Evolutionary conservation across 2,329 filamentous ascomycete genomes (phyloP).

Genomic region (Fusarium dimerum): DNA sequence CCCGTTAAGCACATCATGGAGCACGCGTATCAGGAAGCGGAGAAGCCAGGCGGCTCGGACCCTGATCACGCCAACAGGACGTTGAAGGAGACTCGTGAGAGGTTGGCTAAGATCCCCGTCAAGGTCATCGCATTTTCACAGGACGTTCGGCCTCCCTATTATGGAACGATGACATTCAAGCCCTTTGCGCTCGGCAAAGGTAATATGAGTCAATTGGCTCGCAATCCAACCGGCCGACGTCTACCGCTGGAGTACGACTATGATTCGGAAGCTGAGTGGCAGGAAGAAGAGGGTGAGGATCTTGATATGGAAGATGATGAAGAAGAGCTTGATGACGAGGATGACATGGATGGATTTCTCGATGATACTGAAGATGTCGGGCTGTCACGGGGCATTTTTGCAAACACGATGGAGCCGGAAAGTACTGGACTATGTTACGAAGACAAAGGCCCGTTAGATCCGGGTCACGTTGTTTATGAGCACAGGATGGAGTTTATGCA

Average conservation of each 20-base stretch:
- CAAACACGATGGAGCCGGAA: constrained; percentile 73
- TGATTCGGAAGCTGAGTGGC: constrained; percentile 85
- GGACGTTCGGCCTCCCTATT: constrained; percentile 70
- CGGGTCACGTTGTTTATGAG: constrained; percentile 51
- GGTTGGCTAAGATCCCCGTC: constrained; percentile 57
- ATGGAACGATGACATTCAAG: constrained; percentile 68
- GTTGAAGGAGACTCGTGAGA: constrained; percentile 36
- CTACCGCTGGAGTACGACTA: constrained; percentile 78
- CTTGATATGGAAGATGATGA: constrained; percentile 67
- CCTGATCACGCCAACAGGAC: constrained; percentile 39
- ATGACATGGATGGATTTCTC: constrained; percentile 86
- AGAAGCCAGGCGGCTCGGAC: constrained; percentile 37
- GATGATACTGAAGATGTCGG: constrained; percentile 78
- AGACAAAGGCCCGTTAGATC: constrained; percentile 50
- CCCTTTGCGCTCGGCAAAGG: constrained; percentile 46
- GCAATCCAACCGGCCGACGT: constrained; percentile 54
- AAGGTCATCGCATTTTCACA: constrained; percentile 64
- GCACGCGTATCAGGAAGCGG: constrained; percentile 50
- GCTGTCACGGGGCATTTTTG: constrained; percentile 56
- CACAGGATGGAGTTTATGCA: constrained; percentile 77
- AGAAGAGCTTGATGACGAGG: constrained; percentile 73
- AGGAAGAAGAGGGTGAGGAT: constrained; percentile 71
- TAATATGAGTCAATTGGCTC: constrained; percentile 52
- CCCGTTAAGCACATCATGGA: constrained; percentile 64
- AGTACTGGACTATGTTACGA: constrained; percentile 87